These are phyloP conservation scores for Ceratobasidium sp. DNA, from an alignment of 1,284 basidiomycete genomes.

Conservation along the genomic window DNA sequence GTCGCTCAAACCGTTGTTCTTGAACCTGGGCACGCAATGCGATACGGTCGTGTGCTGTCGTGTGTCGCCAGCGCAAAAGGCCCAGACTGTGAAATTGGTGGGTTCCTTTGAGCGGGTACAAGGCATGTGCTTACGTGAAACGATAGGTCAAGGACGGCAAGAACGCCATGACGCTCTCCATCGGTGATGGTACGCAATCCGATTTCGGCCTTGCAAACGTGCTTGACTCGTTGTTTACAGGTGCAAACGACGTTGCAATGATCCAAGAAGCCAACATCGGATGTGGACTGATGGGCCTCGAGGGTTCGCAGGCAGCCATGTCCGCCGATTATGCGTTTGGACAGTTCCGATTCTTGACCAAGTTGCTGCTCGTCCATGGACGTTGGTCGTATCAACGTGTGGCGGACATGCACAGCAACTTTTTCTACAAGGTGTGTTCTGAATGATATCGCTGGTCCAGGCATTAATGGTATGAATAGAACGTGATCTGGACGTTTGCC, in stretches of 20 bases:
- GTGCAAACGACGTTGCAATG: conserved; percentile 94
- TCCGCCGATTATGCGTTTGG: conserved; percentile 98
- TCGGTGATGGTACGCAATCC: conserved; percentile 79
- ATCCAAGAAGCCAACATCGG: conserved; percentile 99
- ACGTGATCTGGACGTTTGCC: conserved; percentile 82
- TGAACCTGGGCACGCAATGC: conserved; percentile 93
- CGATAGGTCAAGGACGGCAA: conserved; percentile 90
- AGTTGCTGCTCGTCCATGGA: conserved; percentile 92
- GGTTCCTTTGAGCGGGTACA: conserved; percentile 51
- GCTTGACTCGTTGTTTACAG: conserved; percentile 43
- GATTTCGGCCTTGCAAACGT: conserved; percentile 51
- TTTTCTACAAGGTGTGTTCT: conserved; percentile 90
- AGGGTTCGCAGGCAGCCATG: conserved; percentile 98
- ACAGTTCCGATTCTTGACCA: conserved; percentile 94
- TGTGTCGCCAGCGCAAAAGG: conserved; percentile 96
- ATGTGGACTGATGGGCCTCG: conserved; percentile 92
- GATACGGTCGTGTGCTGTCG: conserved; percentile 98
- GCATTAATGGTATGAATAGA: conserved; percentile 40
- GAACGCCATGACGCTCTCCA: conserved; percentile 95
- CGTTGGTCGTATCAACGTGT: conserved; percentile 96
- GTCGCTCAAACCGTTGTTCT: conserved; percentile 85
- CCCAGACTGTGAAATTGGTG: conserved; percentile 91
- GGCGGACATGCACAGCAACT: conserved; percentile 97
- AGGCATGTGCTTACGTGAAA: conserved; percentile 2
- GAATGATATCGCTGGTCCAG: conserved; percentile 24